A percentile compares a stretch with the other conserved stretches of the same genome.
Evolutionary conservation across 441 rosid genomes (phyloP).

Genomic region (Viola pubescens): DNA sequence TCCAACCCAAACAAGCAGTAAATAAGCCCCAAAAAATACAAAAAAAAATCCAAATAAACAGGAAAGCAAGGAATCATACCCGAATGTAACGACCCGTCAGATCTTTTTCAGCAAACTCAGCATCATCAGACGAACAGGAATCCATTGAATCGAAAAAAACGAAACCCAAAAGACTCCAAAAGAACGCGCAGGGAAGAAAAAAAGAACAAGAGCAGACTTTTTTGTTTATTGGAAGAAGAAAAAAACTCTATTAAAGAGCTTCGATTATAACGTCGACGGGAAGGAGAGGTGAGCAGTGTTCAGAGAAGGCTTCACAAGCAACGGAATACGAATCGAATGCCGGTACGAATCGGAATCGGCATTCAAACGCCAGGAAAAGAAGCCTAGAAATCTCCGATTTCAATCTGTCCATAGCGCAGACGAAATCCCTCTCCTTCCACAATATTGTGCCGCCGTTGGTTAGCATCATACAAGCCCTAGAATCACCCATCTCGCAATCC

Average conservation of each 20-base stretch:
- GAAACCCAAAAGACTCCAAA: neutral
- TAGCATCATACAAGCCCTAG: constrained; percentile 16
- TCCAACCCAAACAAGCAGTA: neutral
- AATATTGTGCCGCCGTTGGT: too few species aligned
- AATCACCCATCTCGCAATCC: constrained; percentile 23
- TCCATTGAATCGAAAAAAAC: constrained; percentile 15
- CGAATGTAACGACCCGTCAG: constrained; percentile 60
- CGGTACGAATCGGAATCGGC: constrained; percentile 46
- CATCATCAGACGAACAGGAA: constrained; percentile 22
- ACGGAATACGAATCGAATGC: constrained; percentile 57
- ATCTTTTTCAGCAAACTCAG: constrained; percentile 49
- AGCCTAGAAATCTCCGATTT: constrained; percentile 11
- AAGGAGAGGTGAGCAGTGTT: constrained; percentile 5
- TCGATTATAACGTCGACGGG: too few species aligned
- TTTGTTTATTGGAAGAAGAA: too few species aligned
- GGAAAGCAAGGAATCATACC: constrained; percentile 24
- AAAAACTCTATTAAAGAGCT: too few species aligned
- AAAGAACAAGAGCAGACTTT: constrained; percentile 9
- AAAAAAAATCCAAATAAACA: neutral
- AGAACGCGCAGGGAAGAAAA: constrained; percentile 15
- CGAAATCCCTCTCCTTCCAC: too few species aligned
- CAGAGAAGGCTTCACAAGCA: constrained; percentile 74
- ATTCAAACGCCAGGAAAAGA: constrained; percentile 21
- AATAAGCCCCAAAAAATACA: neutral
- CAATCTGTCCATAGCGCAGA: constrained; percentile 15